These are phyloP conservation scores for Saitozyma sp. DNA, from an alignment of 768 basidiomycete species.

Conservation along the genomic window DNA sequence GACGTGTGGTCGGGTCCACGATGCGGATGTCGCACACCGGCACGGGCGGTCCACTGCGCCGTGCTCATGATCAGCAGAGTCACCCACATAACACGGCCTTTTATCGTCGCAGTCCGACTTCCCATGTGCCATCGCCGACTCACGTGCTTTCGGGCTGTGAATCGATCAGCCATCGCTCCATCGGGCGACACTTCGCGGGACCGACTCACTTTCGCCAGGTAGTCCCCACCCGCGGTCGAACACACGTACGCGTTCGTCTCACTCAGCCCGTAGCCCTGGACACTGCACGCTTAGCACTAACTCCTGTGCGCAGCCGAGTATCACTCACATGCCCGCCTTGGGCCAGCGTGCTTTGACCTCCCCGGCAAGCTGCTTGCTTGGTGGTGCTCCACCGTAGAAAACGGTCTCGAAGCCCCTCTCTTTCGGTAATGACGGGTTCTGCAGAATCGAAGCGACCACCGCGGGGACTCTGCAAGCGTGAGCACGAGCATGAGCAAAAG, in stretches of 20 bases:
- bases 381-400: conserved; percentile 47
- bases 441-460: conserved; percentile 35
- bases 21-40: conserved; percentile 39
- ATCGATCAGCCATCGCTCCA: background rate
- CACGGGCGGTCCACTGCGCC: conserved; percentile 37
- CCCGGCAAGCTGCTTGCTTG: conserved; percentile 34
- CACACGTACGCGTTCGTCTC: conserved; percentile 50
- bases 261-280: conserved; percentile 47
- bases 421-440: conserved; percentile 25
- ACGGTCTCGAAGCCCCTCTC: conserved; percentile 34
- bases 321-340: conserved; percentile 39
- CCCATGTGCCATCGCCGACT: conserved; percentile 6
- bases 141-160: conserved; percentile 46
- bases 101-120: background rate
- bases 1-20: conserved; percentile 31
- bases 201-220: conserved; percentile 32
- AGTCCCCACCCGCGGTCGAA: conserved; percentile 41
- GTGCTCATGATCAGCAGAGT: background rate
- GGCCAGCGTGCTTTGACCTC: conserved; percentile 43
- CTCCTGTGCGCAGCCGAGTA: background rate
- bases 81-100: background rate
- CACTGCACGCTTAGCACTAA: conserved; percentile 18
- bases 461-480: conserved; percentile 32
- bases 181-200: too few species aligned
- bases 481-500: background rate